Base-by-base conservation (phyloP, 768 basidiomycete genomes). In the Gelatoporia subvermispora region DNA sequence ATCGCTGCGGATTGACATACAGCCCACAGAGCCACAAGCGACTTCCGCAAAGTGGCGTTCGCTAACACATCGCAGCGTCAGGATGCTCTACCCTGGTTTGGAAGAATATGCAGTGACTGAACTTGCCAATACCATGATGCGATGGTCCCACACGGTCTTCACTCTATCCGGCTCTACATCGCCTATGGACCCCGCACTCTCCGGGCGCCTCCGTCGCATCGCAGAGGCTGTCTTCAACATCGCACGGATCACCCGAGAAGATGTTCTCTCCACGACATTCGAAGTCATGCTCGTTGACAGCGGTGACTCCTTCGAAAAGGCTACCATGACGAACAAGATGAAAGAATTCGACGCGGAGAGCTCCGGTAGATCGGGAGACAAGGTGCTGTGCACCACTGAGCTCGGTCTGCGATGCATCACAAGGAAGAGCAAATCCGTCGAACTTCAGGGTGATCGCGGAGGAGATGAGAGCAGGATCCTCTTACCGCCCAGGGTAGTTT, bases 31-130 rank as follows among this genome's bases (percentile, higher is more conserved):
- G 61, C 82, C 84, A 22, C 87, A 90, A 61, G 85, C 87, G 3
- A 85, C 81, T 0, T 84, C 85, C 2, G 81, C 85, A 0, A 79
- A 84, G 58, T 90, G 87, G 87, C 75, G 87, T 41, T 77, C 86
- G 0, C 68, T 90, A 37, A 79, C 87, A 1, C 86, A 88, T 57
- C 72, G 72, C 37, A 76, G 85, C 45, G 82, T 88, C 37, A 83
- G 84, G 49, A 70, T 69, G 7, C 70, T 87, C 47, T 83, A 86
- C 57, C 83, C 87, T 4, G 79, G 76, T 2, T 67, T 88, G 21
- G 72, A 73, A 5, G 81, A 87, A 8, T 81, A 82, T 55, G 77
- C 84, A 9, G 68, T 79, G n/a, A 76, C 80, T 36, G 86, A 89
- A 59, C 76, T 89, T 41, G 74, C 78, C n/a, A 82, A 84, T 23